These are phyloP conservation scores for Ascochyta pisi DNA, from an alignment of 2,329 filamentous ascomycete species.

Conservation along the genomic window DNA sequence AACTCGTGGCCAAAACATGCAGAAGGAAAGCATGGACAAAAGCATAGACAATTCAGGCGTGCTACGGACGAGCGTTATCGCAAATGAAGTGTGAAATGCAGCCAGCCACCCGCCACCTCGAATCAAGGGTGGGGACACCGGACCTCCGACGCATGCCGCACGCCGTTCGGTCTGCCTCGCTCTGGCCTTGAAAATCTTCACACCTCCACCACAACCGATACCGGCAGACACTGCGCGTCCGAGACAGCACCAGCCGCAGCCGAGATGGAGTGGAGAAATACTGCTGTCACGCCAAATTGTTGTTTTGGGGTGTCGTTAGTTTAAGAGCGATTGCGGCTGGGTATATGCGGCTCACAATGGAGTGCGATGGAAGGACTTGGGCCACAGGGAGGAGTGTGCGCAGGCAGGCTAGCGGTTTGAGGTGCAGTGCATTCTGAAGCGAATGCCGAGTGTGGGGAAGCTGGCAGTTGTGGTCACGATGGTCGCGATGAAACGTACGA, in stretches of 20 bases:
- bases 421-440: conserved; percentile 7
- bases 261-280: conserved; percentile 16
- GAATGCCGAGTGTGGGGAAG: conserved; percentile 17
- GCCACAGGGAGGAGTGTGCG: conserved; percentile 2
- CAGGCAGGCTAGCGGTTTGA: conserved; percentile 6
- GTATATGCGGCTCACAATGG: conserved; percentile 16
- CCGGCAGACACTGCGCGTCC: conserved; percentile 7
- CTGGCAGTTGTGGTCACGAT: conserved; percentile 11
- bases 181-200: conserved; percentile 11
- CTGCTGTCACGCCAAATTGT: conserved; percentile 14
- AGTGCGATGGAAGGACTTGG: not conserved
- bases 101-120: not conserved
- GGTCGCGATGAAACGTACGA: conserved; percentile 9
- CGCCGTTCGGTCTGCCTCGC: conserved; percentile 17
- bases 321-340: conserved; percentile 16
- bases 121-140: not conserved
- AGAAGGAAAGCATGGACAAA: not conserved
- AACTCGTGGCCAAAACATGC: not conserved
- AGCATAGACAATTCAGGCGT: not conserved
- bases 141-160: conserved; percentile 14
- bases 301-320: conserved; percentile 12
- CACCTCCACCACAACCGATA: conserved; percentile 14
- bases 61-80: too few relatives aligned
- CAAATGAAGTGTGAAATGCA: not conserved
- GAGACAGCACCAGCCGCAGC: conserved; percentile 13